These are phyloP conservation scores for Peronospora belbahrii DNA, from an alignment of 352 stramenopile genomes.

Conservation along the genomic window DNA sequence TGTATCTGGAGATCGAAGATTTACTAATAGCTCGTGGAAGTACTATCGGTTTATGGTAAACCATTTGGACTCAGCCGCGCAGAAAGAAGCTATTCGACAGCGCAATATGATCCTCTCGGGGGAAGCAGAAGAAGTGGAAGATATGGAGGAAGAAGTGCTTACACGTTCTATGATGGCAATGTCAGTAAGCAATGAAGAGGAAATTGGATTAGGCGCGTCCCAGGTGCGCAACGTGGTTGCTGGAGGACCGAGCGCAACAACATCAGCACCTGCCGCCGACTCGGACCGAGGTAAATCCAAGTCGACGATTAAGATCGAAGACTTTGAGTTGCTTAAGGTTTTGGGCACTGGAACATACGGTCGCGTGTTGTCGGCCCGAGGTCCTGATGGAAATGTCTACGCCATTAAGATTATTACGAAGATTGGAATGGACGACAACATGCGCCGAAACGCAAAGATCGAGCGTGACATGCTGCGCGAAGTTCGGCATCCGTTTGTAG, in stretches of 20 bases:
- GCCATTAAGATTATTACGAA: slow-evolving; percentile 88
- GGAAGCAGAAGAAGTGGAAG: slow-evolving; percentile 69
- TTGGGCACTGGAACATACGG: slow-evolving; percentile 80
- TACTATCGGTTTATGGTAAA: slow-evolving; percentile 85
- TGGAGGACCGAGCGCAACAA: slow-evolving; percentile 8
- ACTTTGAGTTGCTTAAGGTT: slow-evolving; percentile 84
- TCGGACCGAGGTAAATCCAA: slow-evolving; percentile 62
- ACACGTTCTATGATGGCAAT: slow-evolving; percentile 48
- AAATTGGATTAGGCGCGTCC: slow-evolving; percentile 27
- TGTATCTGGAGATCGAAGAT: slow-evolving; percentile 61
- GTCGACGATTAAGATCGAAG: slow-evolving; percentile 74
- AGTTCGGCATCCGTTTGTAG: slow-evolving; percentile 95
- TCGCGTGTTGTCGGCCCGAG: slow-evolving; percentile 70
- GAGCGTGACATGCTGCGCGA: slow-evolving; percentile 93
- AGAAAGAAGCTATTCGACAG: slow-evolving; percentile 46
- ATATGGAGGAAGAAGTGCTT: slow-evolving; percentile 54
- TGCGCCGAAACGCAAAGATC: slow-evolving; percentile 75
- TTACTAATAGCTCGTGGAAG: slow-evolving; percentile 79
- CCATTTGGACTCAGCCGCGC: slow-evolving; percentile 46
- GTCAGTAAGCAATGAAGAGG: slow-evolving; percentile 60
- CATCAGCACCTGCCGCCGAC: slow-evolving; percentile 6
- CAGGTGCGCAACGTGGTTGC: slow-evolving; percentile 15
- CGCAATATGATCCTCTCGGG: slow-evolving; percentile 61
- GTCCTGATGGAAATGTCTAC: slow-evolving; percentile 59
- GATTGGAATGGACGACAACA: slow-evolving; percentile 82